Base-by-base conservation (phyloP, 75 land plant species). In the Cunninghamia lanceolata region DNA sequence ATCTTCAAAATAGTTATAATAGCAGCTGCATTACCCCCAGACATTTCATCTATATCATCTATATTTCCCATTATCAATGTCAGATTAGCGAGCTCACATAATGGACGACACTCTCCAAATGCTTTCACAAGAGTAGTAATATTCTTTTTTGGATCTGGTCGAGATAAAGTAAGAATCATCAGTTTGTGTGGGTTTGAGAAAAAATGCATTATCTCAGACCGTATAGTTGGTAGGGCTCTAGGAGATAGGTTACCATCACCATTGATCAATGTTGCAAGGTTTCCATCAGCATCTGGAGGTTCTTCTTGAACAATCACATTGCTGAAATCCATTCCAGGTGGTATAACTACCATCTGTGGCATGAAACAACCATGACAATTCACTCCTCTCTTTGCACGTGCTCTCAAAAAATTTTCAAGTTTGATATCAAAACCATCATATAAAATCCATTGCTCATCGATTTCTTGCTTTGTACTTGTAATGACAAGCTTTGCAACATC, bases 291-390 rank as follows among this genome's bases (percentile, higher is more conserved):
- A 73, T 91, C 93, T 59, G 66, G 15, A 25, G 38, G n/a, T n/a
- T n/a, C n/a, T n/a, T n/a, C n/a, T n/a, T n/a, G n/a, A n/a, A n/a
- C n/a, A n/a, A n/a, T n/a, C 25, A 95, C 97, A 91, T 85, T 96
- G 85, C 97, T 94, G 88, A 95, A 95, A 85, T 95, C 97, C 97
- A 95, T 95, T 8, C 97, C 97, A 59, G 97, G 97, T 46, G 97
- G 91, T 87, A 95, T 95, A 39, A 95, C 97, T 90, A 88, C 94
- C 97, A 96, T 96, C 86, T 94, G 91, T 21, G 97, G 97, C 94
- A 96, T 94, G 87, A 85, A 94, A 15, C 96, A 93, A 9, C 94
- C 97, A 90, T 93, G 94, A 79, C 97, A 96, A 84, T 87, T 91
- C 35, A 94, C 93, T 14, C 93, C 91, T 77, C 94, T 86, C 83